Evolutionary conservation across 192 early-diverging fungal species (phyloP).

Genomic region (Anaeromyces robustus): DNA sequence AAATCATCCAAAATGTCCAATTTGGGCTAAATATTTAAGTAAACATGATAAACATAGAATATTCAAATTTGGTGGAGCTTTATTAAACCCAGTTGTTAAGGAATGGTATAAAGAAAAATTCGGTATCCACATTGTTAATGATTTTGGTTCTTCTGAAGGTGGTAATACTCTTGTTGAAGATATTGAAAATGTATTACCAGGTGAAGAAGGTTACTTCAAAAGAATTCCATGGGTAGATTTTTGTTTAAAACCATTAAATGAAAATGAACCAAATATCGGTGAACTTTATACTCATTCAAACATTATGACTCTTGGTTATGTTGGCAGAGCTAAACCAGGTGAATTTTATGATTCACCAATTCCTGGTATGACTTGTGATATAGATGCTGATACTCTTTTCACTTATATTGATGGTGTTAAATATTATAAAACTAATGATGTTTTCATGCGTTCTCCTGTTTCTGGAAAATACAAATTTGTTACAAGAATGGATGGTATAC

Average conservation of each 20-base stretch:
- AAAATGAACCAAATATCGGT: neutral
- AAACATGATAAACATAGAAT: neutral
- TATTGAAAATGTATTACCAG: neutral
- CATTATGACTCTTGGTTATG: neutral
- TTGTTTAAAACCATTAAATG: neutral
- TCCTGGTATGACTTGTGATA: neutral
- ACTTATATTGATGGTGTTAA: neutral
- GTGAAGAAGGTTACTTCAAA: neutral
- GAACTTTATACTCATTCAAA: neutral
- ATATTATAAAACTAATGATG: neutral
- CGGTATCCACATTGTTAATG: neutral
- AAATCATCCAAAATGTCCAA: neutral
- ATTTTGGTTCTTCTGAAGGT: neutral
- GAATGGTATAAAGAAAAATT: neutral
- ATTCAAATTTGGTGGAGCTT: neutral
- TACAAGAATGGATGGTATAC: neutral
- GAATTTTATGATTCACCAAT: neutral
- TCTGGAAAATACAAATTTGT: neutral
- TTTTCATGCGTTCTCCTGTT: neutral
- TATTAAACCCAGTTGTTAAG: neutral
- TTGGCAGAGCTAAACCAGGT: neutral
- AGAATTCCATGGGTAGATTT: neutral
- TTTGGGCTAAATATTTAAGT: neutral
- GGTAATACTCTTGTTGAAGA: neutral
- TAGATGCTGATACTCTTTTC: neutral